These are phyloP conservation scores for Trypanosoma scelopori DNA, from an alignment of 208 protist genomes.

Conservation along the genomic window DNA sequence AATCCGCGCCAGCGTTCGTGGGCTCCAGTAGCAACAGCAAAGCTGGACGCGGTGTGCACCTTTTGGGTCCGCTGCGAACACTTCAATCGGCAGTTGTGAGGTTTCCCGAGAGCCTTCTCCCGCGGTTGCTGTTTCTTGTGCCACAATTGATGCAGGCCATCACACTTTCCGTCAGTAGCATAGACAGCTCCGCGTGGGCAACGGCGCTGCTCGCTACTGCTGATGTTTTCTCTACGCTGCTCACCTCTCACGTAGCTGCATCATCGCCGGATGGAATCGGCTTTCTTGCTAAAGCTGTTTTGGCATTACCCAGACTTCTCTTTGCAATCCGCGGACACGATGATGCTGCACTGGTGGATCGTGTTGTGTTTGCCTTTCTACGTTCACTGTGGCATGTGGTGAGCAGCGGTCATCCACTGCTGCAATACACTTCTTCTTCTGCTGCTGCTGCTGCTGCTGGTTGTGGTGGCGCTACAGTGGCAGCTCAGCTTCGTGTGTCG, in stretches of 20 bases:
- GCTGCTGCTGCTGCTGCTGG: no score
- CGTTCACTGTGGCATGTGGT: slow-evolving; percentile 47
- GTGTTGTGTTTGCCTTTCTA: slow-evolving; percentile 42
- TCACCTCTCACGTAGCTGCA: slow-evolving; percentile 9
- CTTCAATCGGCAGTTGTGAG: slow-evolving; percentile 14
- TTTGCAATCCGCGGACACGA: slow-evolving; percentile 29
- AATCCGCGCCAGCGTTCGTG: neutral
- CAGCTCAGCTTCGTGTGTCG: neutral
- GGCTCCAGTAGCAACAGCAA: neutral
- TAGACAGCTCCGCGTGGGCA: neutral
- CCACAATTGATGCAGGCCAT: slow-evolving; percentile 27
- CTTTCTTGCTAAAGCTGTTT: slow-evolving; percentile 1
- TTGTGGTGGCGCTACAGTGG: neutral
- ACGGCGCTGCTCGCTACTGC: neutral
- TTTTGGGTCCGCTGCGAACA: slow-evolving; percentile 18
- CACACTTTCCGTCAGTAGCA: slow-evolving; percentile 13
- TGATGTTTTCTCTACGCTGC: slow-evolving; percentile 14
- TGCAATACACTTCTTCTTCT: neutral
- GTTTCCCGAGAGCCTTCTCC: slow-evolving; percentile 16
- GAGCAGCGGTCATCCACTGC: slow-evolving; percentile 43
- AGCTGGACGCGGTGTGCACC: neutral
- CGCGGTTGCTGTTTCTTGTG: slow-evolving; percentile 25
- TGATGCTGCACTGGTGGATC: slow-evolving; percentile 36
- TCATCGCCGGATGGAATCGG: neutral
- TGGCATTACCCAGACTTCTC: slow-evolving; percentile 26